Conservation (phyloP, 257 asterid genomes). For the Jacaranda copaia region DNA sequence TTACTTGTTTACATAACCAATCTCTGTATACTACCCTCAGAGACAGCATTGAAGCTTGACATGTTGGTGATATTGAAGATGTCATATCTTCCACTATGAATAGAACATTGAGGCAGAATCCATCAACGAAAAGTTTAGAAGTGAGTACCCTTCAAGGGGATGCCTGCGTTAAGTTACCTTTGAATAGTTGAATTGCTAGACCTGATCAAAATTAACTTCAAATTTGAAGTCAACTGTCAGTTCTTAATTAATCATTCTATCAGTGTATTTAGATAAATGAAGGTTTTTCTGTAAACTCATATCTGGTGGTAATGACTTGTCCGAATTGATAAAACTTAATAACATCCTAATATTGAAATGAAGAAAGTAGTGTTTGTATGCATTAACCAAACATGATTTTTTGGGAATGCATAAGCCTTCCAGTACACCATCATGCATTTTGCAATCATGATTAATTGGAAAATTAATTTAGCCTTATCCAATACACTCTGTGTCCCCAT, state of each 20-base stretch:
- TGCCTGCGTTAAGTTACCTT: background rate
- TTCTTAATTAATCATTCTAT: background rate
- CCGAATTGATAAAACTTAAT: slow-evolving; percentile 21
- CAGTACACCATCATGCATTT: no score
- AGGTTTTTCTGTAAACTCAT: background rate
- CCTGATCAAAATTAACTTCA: background rate
- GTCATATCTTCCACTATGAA: slow-evolving; percentile 80
- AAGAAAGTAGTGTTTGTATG: background rate
- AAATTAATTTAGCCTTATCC: background rate
- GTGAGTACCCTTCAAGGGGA: slow-evolving; percentile 53
- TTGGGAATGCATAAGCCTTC: background rate
- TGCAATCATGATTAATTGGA: no score
- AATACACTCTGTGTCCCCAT: background rate
- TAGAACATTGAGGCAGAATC: slow-evolving; percentile 68
- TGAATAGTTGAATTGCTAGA: slow-evolving; percentile 25
- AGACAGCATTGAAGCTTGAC: slow-evolving; percentile 86
- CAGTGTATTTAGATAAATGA: background rate
- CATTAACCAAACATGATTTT: slow-evolving; percentile 19
- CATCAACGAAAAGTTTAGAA: slow-evolving; percentile 58
- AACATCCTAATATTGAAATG: slow-evolving; percentile 5
- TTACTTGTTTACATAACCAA: slow-evolving; percentile 8
- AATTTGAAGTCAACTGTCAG: background rate
- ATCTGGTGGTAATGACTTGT: background rate
- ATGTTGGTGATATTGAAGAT: slow-evolving; percentile 94
- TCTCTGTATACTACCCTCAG: slow-evolving; percentile 55